A percentile compares a stretch with the other conserved stretches of the same genome.
Conservation (phyloP, 805 yeast species). For the Teunomyces atbi region DNA sequence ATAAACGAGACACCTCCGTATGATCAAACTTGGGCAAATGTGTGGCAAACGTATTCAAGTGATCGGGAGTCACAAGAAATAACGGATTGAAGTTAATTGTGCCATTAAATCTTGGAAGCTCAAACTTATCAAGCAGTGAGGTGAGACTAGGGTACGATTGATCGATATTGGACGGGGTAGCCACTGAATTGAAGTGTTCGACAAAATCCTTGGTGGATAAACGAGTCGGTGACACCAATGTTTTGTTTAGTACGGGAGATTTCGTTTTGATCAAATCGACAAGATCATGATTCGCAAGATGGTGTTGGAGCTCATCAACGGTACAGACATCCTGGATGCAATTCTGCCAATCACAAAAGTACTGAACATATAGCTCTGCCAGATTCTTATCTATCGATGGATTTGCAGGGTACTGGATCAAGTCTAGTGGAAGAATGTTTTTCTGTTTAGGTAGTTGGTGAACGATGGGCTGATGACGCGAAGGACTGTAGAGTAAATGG, state of each 20-base stretch:
- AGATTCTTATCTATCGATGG: neutral
- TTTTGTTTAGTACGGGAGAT: neutral
- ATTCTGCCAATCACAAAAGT: constrained; percentile 1
- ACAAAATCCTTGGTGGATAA: neutral
- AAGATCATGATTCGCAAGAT: neutral
- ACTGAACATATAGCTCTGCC: constrained; percentile 1
- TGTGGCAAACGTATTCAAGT: neutral
- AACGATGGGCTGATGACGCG: constrained; percentile 2
- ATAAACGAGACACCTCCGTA: neutral
- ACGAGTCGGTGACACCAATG: neutral
- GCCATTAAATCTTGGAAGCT: constrained; percentile 6
- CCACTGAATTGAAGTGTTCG: neutral
- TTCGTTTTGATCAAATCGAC: neutral
- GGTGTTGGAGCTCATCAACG: neutral
- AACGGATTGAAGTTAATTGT: constrained; percentile 8
- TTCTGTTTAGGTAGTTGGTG: neutral
- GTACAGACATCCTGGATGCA: neutral
- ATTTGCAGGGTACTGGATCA: neutral
- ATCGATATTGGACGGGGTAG: neutral
- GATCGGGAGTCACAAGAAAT: constrained; percentile 3
- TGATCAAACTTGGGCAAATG: neutral
- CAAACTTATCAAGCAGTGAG: constrained; percentile 1
- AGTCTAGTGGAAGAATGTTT: neutral
- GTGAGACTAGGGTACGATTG: neutral
- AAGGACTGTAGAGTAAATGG: constrained; percentile 1